Evolutionary conservation across 306 rosid genomes (phyloP).

Genomic region (Pachyrhizus erosus): DNA sequence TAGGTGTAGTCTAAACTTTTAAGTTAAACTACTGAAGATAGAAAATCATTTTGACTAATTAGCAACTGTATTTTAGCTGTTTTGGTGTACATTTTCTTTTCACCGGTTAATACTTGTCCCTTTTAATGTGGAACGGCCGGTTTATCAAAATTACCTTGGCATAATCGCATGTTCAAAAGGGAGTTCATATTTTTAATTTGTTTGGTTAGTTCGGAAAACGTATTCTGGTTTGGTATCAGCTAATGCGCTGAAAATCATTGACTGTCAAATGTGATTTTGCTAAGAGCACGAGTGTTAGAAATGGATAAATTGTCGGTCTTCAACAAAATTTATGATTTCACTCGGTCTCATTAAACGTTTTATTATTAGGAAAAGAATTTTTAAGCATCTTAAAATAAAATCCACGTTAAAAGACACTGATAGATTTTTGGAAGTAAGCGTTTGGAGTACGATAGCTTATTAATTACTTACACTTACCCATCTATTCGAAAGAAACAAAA

Average conservation of each 20-base stretch:
- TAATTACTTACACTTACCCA: neutral
- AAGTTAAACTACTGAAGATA: slow-evolving; percentile 15
- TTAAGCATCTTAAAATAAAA: no score
- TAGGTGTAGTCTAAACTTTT: slow-evolving; percentile 45
- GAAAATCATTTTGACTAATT: slow-evolving; percentile 35
- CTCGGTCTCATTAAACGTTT: no score
- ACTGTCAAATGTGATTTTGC: no score
- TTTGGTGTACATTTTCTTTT: neutral
- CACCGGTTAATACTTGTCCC: neutral
- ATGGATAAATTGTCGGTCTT: no score
- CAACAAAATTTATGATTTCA: no score
- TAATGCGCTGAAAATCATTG: no score
- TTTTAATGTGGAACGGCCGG: neutral
- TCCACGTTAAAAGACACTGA: neutral
- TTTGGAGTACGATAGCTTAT: neutral
- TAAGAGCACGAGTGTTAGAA: no score
- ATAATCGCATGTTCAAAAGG: neutral
- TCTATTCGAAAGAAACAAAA: no score
- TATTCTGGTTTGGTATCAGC: no score
- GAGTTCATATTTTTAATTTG: neutral
- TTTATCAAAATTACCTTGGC: neutral
- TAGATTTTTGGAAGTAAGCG: no score
- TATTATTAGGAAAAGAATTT: no score
- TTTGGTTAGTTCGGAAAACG: no score
- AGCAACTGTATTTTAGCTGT: slow-evolving; percentile 20